Evolutionary conservation across 2,329 filamentous ascomycete genomes (phyloP), one percentile per base, ranked within the genome.

Genomic region (Pseudogymnoascus destructans): DNA sequence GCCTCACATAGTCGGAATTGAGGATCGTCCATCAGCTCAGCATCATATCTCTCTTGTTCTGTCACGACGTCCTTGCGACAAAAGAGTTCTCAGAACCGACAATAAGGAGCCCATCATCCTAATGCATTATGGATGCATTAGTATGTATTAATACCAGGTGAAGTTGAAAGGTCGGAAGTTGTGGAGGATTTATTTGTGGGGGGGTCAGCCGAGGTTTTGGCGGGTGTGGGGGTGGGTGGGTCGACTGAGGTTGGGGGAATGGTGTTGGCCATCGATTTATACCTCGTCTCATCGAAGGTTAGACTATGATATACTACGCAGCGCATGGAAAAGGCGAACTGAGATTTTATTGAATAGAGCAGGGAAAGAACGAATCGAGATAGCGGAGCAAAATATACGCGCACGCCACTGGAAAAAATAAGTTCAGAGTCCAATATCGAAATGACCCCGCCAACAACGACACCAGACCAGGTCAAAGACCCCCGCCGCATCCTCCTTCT

Each of bases 401-500:
- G 2, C 13, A 11, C 46, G 46, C 23, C 15, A 30, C 25, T 11
- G 3, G 5, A 52, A 30, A 30, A 17, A 17, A 30, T 17, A 52
- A 27, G n/a, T 9, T 7, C 15, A 1, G n/a, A 27, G n/a, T 25
- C 4, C 46, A 52, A 17, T 52, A 52, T 52, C 46, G 19, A 52
- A 8, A 52, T 52, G 46, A 52, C 46, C 46, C 25, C 25, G 46
- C n/a, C 46, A 52, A 49, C 7, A 27, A 15, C 21, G 13, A 11
- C 23, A 30, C 46, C 46, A 10, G 25, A 17, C 4, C 6, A 30
- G 46, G 15, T 81, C 21, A 64, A 71, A 33, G 77, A 80, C 64
- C 77, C 80, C 9, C 74, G 79, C 56, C 73, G 82, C 25, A 78
- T 84, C 58, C 70, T 85, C 33, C 80, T 80, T 13, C 76, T 85